phyloP scores from a whole-genome alignment of 768 basidiomycete species.

The Leccinum barrowsii region DNA sequence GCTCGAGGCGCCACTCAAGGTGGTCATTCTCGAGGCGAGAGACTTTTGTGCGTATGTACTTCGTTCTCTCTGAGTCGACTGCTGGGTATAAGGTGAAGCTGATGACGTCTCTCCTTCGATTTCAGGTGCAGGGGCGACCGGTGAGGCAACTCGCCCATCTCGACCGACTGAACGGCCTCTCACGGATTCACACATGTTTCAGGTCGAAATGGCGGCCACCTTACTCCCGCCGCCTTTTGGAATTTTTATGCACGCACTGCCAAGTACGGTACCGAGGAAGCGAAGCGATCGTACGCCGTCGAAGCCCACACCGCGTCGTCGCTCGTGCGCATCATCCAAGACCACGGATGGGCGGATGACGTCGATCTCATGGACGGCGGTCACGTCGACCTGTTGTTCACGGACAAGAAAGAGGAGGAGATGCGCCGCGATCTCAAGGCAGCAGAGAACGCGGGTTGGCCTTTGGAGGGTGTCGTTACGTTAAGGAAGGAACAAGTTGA shows the following conservation, averaged over 20 bases:
- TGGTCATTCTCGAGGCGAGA: conserved; percentile 77
- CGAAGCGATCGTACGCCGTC: conserved; percentile 47
- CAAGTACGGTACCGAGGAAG: conserved; percentile 51
- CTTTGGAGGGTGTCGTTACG: conserved; percentile 44
- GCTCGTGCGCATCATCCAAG: conserved; percentile 48
- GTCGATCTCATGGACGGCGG: conserved; percentile 65
- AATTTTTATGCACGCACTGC: conserved; percentile 40
- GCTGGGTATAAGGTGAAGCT: neutral
- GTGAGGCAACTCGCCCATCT: conserved; percentile 31
- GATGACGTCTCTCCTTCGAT: neutral
- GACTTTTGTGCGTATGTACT: conserved; percentile 66
- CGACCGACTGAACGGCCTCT: neutral
- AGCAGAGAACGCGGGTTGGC: conserved; percentile 50
- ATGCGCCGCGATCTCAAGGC: conserved; percentile 47
- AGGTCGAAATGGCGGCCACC: conserved; percentile 81
- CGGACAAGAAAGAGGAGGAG: conserved; percentile 38
- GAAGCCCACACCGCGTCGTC: conserved; percentile 53
- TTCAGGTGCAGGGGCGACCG: conserved; percentile 73
- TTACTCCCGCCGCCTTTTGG: conserved; percentile 50
- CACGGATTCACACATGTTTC: neutral
- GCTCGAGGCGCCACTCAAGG: conserved; percentile 34
- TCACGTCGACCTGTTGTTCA: conserved; percentile 49
- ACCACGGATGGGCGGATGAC: conserved; percentile 39
- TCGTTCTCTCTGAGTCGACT: neutral
- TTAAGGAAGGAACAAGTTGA: conserved; percentile 45